Percentiles rank a stretch among this genome's conserved stretches.
Evolutionary conservation across 2,329 filamentous ascomycete genomes (phyloP).

Genomic region (Leptoxyphium fumago): DNA sequence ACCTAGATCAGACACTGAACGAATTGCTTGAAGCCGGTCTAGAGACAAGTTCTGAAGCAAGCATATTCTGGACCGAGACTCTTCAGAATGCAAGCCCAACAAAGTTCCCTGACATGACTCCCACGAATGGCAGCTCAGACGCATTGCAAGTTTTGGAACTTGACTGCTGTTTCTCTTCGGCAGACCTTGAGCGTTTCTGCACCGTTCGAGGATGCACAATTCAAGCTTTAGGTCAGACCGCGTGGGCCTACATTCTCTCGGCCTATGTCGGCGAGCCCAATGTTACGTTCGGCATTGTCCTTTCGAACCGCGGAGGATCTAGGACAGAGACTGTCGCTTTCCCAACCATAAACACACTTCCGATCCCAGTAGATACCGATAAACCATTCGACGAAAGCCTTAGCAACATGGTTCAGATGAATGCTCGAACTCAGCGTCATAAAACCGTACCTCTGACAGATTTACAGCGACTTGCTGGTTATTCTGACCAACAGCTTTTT

Average conservation of each 20-base stretch:
- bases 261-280: conserved; percentile 61
- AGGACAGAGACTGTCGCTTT: conserved; percentile 48
- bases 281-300: conserved; percentile 65
- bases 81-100: conserved; percentile 29
- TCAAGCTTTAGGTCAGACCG: conserved; percentile 59
- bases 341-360: conserved; percentile 71
- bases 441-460: conserved; percentile 57
- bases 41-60: conserved; percentile 1
- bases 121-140: conserved; percentile 31
- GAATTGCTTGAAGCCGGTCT: conserved; percentile 2
- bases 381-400: conserved; percentile 44
- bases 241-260: conserved; percentile 63
- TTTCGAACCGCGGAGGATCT: conserved; percentile 57
- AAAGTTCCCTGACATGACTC: conserved; percentile 63
- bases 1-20: conserved; percentile 25
- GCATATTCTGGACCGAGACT: conserved; percentile 46
- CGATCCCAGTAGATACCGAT: conserved; percentile 46
- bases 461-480: conserved; percentile 58
- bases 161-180: conserved; percentile 26
- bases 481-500: conserved; percentile 53
- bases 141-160: conserved; percentile 23
- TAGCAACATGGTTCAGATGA: conserved; percentile 48
- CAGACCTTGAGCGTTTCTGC: conserved; percentile 41
- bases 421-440: conserved; percentile 48
- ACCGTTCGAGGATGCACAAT: conserved; percentile 49